Conservation (phyloP, 257 asterid genomes). For the Buddleja alternifolia region DNA sequence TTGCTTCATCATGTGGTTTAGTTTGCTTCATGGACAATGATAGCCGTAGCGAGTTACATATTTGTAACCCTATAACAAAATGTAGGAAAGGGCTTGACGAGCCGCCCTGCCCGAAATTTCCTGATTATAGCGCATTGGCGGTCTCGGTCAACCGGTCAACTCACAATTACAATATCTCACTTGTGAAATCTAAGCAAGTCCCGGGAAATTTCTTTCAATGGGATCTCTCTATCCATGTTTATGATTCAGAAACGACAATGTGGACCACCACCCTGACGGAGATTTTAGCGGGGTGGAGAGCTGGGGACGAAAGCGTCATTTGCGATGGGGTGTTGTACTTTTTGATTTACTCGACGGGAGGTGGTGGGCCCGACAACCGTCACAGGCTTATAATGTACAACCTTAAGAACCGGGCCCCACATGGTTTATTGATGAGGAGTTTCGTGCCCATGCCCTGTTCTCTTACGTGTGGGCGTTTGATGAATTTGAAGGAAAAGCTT, state of each 20-base stretch:
- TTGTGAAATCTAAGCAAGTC: constrained; percentile 84
- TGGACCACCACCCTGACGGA: constrained; percentile 70
- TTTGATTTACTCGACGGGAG: constrained; percentile 72
- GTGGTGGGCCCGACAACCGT: constrained; percentile 59
- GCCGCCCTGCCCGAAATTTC: constrained; percentile 69
- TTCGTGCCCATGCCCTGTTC: constrained; percentile 80
- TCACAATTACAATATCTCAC: constrained; percentile 49
- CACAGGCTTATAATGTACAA: constrained; percentile 75
- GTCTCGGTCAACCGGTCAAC: constrained; percentile 50
- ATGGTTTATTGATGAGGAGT: constrained; percentile 58
- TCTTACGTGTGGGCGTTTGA: constrained; percentile 87
- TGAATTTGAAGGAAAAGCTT: constrained; percentile 80
- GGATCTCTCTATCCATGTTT: constrained; percentile 80
- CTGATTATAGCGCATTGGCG: constrained; percentile 83
- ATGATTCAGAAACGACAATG: constrained; percentile 55
- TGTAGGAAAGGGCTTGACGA: constrained; percentile 47
- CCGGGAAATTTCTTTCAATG: constrained; percentile 79
- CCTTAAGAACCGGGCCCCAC: constrained; percentile 42
- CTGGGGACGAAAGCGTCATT: constrained; percentile 90
- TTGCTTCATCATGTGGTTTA: constrained; percentile 80
- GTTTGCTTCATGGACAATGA: constrained; percentile 92
- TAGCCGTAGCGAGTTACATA: constrained; percentile 64
- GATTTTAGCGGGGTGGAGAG: constrained; percentile 84
- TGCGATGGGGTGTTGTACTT: constrained; percentile 76
- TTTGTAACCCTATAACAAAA: constrained; percentile 84